Evolutionary conservation across 2,329 filamentous ascomycete genomes (phyloP).

Genomic region (Hypoxylon sp.): DNA sequence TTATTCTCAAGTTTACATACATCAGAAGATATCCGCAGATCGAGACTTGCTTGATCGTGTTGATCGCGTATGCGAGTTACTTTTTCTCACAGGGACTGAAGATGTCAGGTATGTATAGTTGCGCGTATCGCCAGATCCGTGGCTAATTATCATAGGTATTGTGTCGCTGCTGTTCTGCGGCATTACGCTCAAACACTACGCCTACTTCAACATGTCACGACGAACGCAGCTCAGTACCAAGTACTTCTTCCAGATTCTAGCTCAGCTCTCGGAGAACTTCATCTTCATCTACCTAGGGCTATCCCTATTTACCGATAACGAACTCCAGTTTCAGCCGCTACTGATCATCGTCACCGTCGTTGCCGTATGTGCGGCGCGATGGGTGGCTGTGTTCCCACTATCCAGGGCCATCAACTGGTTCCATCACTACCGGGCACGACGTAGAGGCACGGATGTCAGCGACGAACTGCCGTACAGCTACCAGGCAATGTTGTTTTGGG

Average conservation of each 20-base stretch:
- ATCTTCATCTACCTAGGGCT: conserved; percentile 99
- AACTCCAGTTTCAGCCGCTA: conserved; percentile 89
- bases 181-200: conserved; percentile 98
- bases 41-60: conserved; percentile 90
- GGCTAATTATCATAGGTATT: conserved; percentile 68
- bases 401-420: conserved; percentile 92
- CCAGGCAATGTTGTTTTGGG: conserved; percentile 99
- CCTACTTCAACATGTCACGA: conserved; percentile 99
- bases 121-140: background rate
- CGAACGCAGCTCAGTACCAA: conserved; percentile 97
- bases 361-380: conserved; percentile 90
- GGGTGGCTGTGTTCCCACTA: conserved; percentile 93
- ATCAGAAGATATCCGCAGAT: conserved; percentile 93
- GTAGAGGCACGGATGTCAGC: conserved; percentile 75
- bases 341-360: conserved; percentile 93
- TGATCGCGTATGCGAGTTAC: conserved; percentile 96
- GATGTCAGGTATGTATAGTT: conserved; percentile 81
- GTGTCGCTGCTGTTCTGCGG: conserved; percentile 97
- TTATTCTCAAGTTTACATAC: conserved; percentile 93
- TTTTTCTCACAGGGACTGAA: conserved; percentile 96
- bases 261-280: conserved; percentile 97
- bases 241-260: conserved; percentile 93
- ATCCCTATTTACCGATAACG: conserved; percentile 89
- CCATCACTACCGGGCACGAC: conserved; percentile 82
- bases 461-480: conserved; percentile 95